Evolutionary conservation across 768 basidiomycete species (phyloP), one percentile per base, ranked within the genome.

Genomic region (Hygrophorus russula): DNA sequence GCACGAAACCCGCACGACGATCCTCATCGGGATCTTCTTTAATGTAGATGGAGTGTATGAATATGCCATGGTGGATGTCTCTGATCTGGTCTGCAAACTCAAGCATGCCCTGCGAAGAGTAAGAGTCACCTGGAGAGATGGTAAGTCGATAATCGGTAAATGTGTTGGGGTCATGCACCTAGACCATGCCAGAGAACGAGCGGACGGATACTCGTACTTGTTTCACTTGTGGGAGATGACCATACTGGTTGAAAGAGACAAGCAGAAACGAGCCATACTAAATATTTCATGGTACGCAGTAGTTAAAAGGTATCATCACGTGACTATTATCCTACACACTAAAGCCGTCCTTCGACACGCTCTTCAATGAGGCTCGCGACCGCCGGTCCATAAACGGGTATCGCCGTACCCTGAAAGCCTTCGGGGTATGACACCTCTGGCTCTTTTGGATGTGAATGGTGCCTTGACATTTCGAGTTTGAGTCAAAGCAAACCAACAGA

Each of bases 101-200:
- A 34, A 77, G 59, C 68, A 91, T 85, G 11, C 84, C 88, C 0
- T 76, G 62, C 0, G 88, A 82, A 39, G 70, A 65, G 51, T 87
- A 74, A 1, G 80, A 75, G 61, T 91, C 89, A n/a, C 87, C 83
- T 69, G 49, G 28, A 32, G 15, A 31, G 33, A 14, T 5, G 14
- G 18, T 37, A 4, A 19, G 35, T 8, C 10, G 18, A 30, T 14
- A 17, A 10, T 36, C 5, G 27, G 13, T 12, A 3, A 4, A 31
- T 2, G 18, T 2, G 9, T 5, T 8, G 31, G n/a, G n/a, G n/a
- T n/a, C n/a, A 46, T 53, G n/a, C 33, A 70, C 71, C 77, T 48
- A 86, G 54, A 28, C 83, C 84, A 59, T 86, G 83, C 84, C 83
- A 86, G 40, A 86, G 59, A 20, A 86, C 82, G 14, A 86, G 65